These are phyloP conservation scores for Batkoa obscura DNA, from an alignment of 371 early-diverging fungal species.

Conservation along the genomic window DNA sequence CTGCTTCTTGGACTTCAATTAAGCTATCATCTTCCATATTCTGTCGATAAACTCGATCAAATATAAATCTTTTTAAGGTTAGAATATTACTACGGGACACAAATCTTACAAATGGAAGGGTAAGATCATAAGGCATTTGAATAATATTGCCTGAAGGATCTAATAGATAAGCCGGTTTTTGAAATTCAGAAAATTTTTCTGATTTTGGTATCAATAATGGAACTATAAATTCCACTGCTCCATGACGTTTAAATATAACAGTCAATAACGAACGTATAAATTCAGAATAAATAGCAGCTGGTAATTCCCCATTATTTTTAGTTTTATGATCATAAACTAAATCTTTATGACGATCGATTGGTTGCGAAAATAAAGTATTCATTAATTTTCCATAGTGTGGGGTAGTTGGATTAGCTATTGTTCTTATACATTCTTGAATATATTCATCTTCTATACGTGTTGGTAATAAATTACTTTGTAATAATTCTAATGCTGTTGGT, in stretches of 20 bases:
- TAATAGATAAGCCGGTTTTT: slow-evolving; percentile 56
- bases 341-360: slow-evolving; percentile 66
- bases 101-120: slow-evolving; percentile 77
- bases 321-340: slow-evolving; percentile 74
- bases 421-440: slow-evolving; percentile 73
- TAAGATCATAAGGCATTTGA: slow-evolving; percentile 78
- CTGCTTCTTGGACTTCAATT: slow-evolving; percentile 60
- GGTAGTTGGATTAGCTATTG: slow-evolving; percentile 65
- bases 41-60: slow-evolving; percentile 58
- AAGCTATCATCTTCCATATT: slow-evolving; percentile 55
- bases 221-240: slow-evolving; percentile 61
- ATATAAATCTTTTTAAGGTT: slow-evolving; percentile 64
- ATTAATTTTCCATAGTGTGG: slow-evolving; percentile 70
- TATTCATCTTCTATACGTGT: slow-evolving; percentile 82
- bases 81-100: slow-evolving; percentile 52
- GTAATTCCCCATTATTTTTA: slow-evolving; percentile 27
- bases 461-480: slow-evolving; percentile 59
- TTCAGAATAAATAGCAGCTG: slow-evolving; percentile 41
- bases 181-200: slow-evolving; percentile 41
- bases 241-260: slow-evolving; percentile 69
- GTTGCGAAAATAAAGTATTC: slow-evolving; percentile 58
- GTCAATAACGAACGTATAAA: slow-evolving; percentile 52
- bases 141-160: slow-evolving; percentile 68
- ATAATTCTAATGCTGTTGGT: slow-evolving; percentile 64
- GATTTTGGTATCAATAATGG: slow-evolving; percentile 75